Evolutionary conservation across 2,329 filamentous ascomycete genomes (phyloP), one percentile per base, ranked within the genome.

Genomic region (Penicillium sp.): DNA sequence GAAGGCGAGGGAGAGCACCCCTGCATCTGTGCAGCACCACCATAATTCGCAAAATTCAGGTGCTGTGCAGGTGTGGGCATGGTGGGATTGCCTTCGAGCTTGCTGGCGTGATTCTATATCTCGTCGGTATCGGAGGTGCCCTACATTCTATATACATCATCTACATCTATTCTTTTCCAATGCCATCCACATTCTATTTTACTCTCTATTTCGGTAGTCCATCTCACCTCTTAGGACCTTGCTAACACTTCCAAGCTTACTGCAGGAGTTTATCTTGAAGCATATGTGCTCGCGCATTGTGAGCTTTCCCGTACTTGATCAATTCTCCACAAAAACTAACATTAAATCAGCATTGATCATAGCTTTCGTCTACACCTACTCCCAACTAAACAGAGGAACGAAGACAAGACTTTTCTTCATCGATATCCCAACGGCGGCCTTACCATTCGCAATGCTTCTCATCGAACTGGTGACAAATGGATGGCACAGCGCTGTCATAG

Each of bases 321-420:
- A 9, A 23, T 30, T 56, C 18, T 49, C 34, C 30, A 26, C 23
- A 16, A 10, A 53, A 51, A 57, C 70, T 73, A 52, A 74, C 56
- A 85, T 87, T 72, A n/a, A 27, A 35, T 16, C 76, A 65, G 88
- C 88, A 11, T 80, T 99, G 50, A 86, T 89, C 48, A 78, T 96
- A 56, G 90, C 91, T 38, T 82, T 96, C 68, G 80, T 83, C 46
- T 97, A 97, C 71, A 96, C 91, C 6, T 89, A 85, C 61, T 86
- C 87, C 1, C 91, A 96, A 72, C 92, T 96, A 66, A 89, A 93
- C 70, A 85, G 89, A 32, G 90, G 89, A 47, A 79, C 80, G 64
- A 88, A 88, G 70, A 84, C 88, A 6, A 87, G 81, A 51, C 93
- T 95, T 70, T 90, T 91, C 76, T 84, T 97, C 68, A 75, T 97